Conservation (phyloP, 139 green algal species). For the Coelastrella sp. region DNA sequence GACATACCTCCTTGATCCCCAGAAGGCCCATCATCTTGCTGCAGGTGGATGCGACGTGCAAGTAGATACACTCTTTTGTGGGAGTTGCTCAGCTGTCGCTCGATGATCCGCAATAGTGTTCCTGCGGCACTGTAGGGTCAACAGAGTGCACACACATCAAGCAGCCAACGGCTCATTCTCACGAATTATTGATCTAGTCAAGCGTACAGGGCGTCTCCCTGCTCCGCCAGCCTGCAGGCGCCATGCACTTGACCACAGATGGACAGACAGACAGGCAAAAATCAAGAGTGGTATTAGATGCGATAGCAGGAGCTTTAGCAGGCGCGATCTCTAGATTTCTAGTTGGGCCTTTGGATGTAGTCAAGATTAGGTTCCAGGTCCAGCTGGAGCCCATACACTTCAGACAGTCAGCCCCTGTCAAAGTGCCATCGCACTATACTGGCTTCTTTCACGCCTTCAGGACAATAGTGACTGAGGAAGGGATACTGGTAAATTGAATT, state of each 20-base stretch:
- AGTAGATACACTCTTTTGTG: too few species aligned
- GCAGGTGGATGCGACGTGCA: too few species aligned
- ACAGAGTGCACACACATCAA: too few species aligned
- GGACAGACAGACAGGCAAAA: not conserved
- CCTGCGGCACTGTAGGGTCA: too few species aligned
- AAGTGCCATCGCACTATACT: slow-evolving; percentile 80
- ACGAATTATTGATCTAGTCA: too few species aligned
- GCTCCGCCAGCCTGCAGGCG: not conserved
- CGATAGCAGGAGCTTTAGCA: slow-evolving; percentile 82
- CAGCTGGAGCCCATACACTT: slow-evolving; percentile 65
- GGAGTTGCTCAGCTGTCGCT: too few species aligned
- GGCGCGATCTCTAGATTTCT: slow-evolving; percentile 85
- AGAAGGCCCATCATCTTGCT: too few species aligned
- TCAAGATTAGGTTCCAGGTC: slow-evolving; percentile 98
- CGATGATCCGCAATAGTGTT: too few species aligned
- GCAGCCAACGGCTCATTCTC: too few species aligned
- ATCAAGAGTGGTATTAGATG: slow-evolving; percentile 57
- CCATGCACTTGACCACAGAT: slow-evolving; percentile 10
- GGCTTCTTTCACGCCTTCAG: slow-evolving; percentile 84
- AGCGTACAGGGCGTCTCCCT: not conserved
- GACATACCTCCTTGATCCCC: too few species aligned
- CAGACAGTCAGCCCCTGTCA: slow-evolving; percentile 52
- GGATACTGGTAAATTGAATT: slow-evolving; percentile 73
- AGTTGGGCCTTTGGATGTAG: slow-evolving; percentile 93
- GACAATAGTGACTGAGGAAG: slow-evolving; percentile 92